These are phyloP conservation scores for Yamadazyma insecticola DNA, from an alignment of 805 yeast species.

Conservation along the genomic window DNA sequence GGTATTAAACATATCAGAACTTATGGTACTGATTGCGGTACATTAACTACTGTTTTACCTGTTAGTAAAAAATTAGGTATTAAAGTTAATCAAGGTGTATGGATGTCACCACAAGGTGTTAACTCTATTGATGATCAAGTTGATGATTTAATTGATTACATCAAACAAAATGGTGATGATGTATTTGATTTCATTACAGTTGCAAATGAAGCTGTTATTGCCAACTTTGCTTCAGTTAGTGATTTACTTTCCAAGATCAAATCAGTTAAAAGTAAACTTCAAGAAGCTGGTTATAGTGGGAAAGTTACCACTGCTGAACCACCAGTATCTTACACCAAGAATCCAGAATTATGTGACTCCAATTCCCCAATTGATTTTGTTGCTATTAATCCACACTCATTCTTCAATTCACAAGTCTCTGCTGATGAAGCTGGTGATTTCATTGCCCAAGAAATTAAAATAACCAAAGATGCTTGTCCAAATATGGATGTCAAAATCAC, in stretches of 20 bases:
- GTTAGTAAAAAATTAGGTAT: constrained; percentile 56
- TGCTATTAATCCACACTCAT: constrained; percentile 84
- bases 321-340: constrained; percentile 60
- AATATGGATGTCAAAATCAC: constrained; percentile 56
- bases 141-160: constrained; percentile 44
- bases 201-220: constrained; percentile 83
- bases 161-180: constrained; percentile 56
- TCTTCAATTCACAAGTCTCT: constrained; percentile 59
- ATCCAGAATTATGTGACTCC: constrained; percentile 64
- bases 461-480: constrained; percentile 55
- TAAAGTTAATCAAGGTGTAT: constrained; percentile 80
- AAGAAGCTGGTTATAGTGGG: constrained; percentile 73
- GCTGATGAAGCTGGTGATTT: constrained; percentile 72
- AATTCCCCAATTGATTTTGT: constrained; percentile 71
- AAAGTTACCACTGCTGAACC: constrained; percentile 83
- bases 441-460: constrained; percentile 55
- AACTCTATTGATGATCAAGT: constrained; percentile 65
- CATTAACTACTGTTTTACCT: constrained; percentile 61
- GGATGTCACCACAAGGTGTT: constrained; percentile 64
- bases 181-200: constrained; percentile 73
- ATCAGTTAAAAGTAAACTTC: constrained; percentile 54
- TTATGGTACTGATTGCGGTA: constrained; percentile 85
- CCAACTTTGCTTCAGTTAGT: constrained; percentile 54
- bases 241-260: constrained; percentile 65
- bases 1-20: constrained; percentile 67